Conservation (phyloP, 164 flowering plant genomes). For the Vitis rotundifolia region DNA sequence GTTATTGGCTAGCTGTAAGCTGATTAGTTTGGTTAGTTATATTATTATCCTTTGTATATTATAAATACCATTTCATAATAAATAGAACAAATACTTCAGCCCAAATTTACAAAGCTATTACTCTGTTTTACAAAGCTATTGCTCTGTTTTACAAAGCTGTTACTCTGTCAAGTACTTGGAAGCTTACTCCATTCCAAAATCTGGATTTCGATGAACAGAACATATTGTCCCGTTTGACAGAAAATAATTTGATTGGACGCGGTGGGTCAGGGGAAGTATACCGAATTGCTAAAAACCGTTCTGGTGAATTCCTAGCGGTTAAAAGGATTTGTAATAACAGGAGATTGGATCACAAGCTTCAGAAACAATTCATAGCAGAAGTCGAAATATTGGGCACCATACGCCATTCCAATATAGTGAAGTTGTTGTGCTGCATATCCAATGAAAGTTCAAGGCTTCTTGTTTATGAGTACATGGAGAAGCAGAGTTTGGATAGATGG, state of each 20-base stretch:
- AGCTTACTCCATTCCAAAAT: slow-evolving; percentile 74
- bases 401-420: slow-evolving; percentile 76
- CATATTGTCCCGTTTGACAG: slow-evolving; percentile 55
- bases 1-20: too few relatives aligned
- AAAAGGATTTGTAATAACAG: slow-evolving; percentile 61
- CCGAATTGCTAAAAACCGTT: slow-evolving; percentile 26
- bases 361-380: slow-evolving; percentile 72
- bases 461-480: too few relatives aligned
- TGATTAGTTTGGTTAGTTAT: too few relatives aligned
- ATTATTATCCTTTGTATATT: too few relatives aligned
- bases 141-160: too few relatives aligned
- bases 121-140: too few relatives aligned
- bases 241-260: slow-evolving; percentile 63
- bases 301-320: slow-evolving; percentile 69
- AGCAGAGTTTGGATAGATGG: too few relatives aligned
- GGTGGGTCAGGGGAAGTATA: slow-evolving; percentile 89
- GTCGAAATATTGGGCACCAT: slow-evolving; percentile 69
- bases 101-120: too few relatives aligned
- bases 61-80: too few relatives aligned
- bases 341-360: slow-evolving; percentile 40
- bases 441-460: slow-evolving; percentile 70
- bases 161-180: too few relatives aligned
- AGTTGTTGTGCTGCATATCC: slow-evolving; percentile 74
- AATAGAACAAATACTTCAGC: too few relatives aligned
- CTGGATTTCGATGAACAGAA: slow-evolving; percentile 55